These are phyloP conservation scores for Xylaria sp. DNA, from an alignment of 2,329 filamentous ascomycete species.

Conservation along the genomic window DNA sequence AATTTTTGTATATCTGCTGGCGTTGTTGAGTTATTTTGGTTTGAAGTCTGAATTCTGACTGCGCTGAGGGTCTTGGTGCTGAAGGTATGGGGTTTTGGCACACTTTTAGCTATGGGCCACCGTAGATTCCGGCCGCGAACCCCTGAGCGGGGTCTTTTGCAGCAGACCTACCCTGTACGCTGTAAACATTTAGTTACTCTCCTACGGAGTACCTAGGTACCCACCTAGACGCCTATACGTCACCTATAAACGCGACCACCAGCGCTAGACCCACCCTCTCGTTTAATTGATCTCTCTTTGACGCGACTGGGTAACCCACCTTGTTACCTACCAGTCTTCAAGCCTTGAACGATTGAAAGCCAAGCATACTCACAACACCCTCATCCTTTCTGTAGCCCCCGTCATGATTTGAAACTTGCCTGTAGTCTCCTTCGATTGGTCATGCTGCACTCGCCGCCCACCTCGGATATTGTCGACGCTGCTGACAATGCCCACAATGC, in stretches of 20 bases:
- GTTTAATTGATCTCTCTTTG: constrained; percentile 11
- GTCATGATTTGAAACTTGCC: constrained; percentile 28
- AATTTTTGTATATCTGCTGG: too few relatives aligned
- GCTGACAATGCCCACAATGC: constrained; percentile 13
- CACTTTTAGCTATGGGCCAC: too few relatives aligned
- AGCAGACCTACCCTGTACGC: not conserved
- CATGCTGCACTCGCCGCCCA: constrained; percentile 47
- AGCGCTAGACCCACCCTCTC: not conserved
- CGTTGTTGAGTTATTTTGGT: too few relatives aligned
- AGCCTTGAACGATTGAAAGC: not conserved
- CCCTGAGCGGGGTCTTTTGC: not conserved
- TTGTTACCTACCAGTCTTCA: not conserved
- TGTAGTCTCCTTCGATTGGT: not conserved
- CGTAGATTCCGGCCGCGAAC: not conserved
- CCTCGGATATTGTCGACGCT: constrained; percentile 32
- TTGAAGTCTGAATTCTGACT: too few relatives aligned
- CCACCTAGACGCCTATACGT: not conserved
- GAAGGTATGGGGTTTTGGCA: too few relatives aligned
- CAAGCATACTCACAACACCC: not conserved
- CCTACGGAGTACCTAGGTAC: not conserved
- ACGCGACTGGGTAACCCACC: constrained; percentile 1
- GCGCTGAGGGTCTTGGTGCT: too few relatives aligned
- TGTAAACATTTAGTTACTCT: too few relatives aligned
- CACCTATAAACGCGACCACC: constrained; percentile 8
- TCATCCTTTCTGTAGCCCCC: not conserved